Evolutionary conservation across 345 rosid genomes (phyloP).

Genomic region (Eucalyptus dawsonii): DNA sequence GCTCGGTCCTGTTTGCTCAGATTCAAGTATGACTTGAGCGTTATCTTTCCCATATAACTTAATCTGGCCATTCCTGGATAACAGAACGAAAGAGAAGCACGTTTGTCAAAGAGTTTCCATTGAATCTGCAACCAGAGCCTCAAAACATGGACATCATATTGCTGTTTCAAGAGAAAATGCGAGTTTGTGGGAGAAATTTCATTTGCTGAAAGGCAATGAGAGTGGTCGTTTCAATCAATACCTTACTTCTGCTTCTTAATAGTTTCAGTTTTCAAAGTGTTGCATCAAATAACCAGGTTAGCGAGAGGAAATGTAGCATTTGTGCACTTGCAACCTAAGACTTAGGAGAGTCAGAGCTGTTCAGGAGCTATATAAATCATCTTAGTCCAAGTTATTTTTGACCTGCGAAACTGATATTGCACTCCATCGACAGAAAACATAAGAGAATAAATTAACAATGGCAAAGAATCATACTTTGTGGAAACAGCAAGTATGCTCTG

Average conservation of each 20-base stretch:
- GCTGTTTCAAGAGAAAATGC: background rate
- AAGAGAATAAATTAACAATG: background rate
- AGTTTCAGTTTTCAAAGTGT: background rate
- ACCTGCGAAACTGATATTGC: background rate
- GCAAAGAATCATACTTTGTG: constrained; percentile 34
- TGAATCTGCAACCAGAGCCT: background rate
- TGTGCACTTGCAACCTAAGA: background rate
- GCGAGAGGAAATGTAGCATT: background rate
- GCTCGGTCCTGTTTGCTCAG: constrained; percentile 51
- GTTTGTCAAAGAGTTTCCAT: background rate
- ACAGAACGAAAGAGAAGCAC: background rate
- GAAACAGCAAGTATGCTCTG: constrained; percentile 72
- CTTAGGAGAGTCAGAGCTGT: background rate
- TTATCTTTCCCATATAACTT: constrained; percentile 69
- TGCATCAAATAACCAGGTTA: background rate
- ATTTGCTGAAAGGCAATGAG: background rate
- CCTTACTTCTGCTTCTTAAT: background rate
- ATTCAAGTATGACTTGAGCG: constrained; percentile 54
- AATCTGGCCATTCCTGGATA: constrained; percentile 70
- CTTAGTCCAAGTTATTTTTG: background rate
- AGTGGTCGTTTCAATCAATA: background rate
- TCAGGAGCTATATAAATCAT: background rate
- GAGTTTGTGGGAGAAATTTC: background rate
- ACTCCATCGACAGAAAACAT: background rate
- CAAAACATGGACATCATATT: background rate